Percentiles rank a stretch among this genome's conserved stretches.
Conservation (phyloP, 1,284 basidiomycete genomes). For the Leccinum subrobustum region DNA sequence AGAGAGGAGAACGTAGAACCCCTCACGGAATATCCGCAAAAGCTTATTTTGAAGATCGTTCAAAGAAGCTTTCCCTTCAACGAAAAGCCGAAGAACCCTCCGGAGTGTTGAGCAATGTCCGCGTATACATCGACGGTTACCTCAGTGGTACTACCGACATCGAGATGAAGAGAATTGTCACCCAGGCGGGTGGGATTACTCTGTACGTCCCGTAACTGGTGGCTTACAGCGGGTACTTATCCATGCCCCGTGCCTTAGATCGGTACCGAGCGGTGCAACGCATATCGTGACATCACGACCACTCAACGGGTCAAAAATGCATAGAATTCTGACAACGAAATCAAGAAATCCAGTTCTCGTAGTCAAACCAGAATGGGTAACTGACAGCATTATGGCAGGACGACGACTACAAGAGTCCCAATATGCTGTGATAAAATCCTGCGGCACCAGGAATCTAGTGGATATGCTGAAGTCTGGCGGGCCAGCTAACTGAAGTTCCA, state of each 20-base stretch:
- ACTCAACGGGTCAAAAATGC: slow-evolving; percentile 63
- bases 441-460: slow-evolving; percentile 23
- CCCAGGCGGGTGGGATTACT: slow-evolving; percentile 53
- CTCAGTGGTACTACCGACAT: slow-evolving; percentile 68
- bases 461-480: slow-evolving; percentile 29
- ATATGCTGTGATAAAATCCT: slow-evolving; percentile 47
- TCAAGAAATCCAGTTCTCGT: slow-evolving; percentile 48
- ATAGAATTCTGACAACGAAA: slow-evolving; percentile 54
- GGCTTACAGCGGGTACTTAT: not conserved
- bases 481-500: slow-evolving; percentile 6
- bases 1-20: slow-evolving; percentile 53
- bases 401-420: slow-evolving; percentile 54
- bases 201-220: slow-evolving; percentile 38
- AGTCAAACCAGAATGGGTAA: slow-evolving; percentile 71
- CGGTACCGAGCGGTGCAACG: slow-evolving; percentile 56
- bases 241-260: slow-evolving; percentile 34
- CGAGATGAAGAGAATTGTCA: slow-evolving; percentile 65
- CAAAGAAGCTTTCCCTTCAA: slow-evolving; percentile 53
- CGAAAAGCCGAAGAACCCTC: slow-evolving; percentile 29
- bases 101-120: slow-evolving; percentile 42
- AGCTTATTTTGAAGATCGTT: slow-evolving; percentile 45
- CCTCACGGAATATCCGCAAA: slow-evolving; percentile 33
- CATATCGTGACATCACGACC: slow-evolving; percentile 71
- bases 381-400: slow-evolving; percentile 58
- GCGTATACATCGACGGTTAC: slow-evolving; percentile 66